These are phyloP conservation scores for Cordyceps tenuipes DNA, from an alignment of 2,329 filamentous ascomycete genomes.

Conservation along the genomic window DNA sequence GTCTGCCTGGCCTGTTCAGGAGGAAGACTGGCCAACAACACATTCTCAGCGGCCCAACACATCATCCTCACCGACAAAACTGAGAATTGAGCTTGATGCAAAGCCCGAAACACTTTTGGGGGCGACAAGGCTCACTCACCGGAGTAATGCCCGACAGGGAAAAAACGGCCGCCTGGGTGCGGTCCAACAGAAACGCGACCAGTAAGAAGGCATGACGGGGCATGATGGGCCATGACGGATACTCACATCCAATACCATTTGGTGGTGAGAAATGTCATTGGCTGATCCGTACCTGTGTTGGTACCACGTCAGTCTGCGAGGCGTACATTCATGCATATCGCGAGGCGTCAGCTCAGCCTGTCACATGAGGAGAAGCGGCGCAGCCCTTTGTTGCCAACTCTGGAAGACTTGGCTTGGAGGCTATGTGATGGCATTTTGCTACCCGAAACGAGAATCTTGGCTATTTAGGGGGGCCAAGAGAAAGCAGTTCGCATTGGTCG, in stretches of 20 bases:
- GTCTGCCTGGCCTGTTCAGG: background rate
- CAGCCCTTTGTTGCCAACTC: constrained; percentile 22
- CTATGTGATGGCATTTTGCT: constrained; percentile 27
- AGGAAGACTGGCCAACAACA: constrained; percentile 9
- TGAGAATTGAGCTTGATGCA: constrained; percentile 24
- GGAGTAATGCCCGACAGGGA: constrained; percentile 26
- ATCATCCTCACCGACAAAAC: constrained; percentile 40
- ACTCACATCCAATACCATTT: background rate
- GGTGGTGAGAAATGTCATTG: background rate
- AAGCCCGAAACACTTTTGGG: constrained; percentile 24
- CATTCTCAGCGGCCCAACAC: constrained; percentile 31
- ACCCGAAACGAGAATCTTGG: constrained; percentile 16
- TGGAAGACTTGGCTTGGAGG: background rate
- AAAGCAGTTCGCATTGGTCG: constrained; percentile 17
- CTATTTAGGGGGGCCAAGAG: constrained; percentile 21
- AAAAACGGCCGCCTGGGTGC: constrained; percentile 21
- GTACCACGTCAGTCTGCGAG: constrained; percentile 31
- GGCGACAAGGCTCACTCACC: constrained; percentile 25
- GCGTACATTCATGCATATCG: constrained; percentile 21
- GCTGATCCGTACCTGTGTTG: constrained; percentile 34
- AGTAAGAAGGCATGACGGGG: too few species aligned
- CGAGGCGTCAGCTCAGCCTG: constrained; percentile 23
- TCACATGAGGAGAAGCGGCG: constrained; percentile 25
- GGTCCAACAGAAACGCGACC: background rate
- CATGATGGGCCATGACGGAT: background rate